A percentile compares a stretch with the other conserved stretches of the same genome.
Evolutionary conservation across 2,329 filamentous ascomycete genomes (phyloP).

Genomic region (Sclerotinia spermophila): DNA sequence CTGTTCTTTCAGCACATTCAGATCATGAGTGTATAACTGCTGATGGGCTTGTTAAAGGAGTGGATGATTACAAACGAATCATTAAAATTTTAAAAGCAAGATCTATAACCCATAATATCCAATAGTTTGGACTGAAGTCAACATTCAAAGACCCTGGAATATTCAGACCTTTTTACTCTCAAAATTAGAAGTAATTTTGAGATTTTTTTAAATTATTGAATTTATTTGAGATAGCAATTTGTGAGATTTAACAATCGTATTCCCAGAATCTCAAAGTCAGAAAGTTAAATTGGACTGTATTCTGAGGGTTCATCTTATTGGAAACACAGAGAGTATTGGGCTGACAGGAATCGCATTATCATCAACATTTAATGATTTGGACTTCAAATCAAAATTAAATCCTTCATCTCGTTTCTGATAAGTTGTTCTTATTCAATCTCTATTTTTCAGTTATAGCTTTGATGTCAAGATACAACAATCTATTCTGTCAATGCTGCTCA

Average conservation of each 20-base stretch:
- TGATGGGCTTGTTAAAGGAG: conserved; percentile 68
- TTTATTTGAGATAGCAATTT: too few relatives aligned
- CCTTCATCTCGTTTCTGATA: not conserved
- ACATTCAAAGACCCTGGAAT: not conserved
- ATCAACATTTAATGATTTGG: not conserved
- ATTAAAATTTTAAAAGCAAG: not conserved
- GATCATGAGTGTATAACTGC: conserved; percentile 75
- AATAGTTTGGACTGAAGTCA: not conserved
- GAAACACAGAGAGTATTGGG: not conserved
- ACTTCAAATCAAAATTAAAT: not conserved
- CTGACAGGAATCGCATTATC: not conserved
- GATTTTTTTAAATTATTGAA: too few relatives aligned
- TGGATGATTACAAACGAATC: conserved; percentile 66
- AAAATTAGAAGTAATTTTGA: too few relatives aligned
- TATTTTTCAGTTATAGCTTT: not conserved
- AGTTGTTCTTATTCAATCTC: not conserved
- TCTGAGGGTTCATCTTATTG: too few relatives aligned
- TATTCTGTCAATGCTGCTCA: not conserved
- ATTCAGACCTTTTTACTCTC: too few relatives aligned
- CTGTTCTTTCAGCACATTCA: conserved; percentile 80
- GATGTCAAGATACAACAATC: not conserved
- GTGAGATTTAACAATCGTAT: not conserved
- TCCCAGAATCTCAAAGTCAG: not conserved
- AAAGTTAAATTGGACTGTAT: not conserved
- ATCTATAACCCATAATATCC: not conserved